Conservation (phyloP, 1,284 basidiomycete genomes). For the Pterula multifida region DNA sequence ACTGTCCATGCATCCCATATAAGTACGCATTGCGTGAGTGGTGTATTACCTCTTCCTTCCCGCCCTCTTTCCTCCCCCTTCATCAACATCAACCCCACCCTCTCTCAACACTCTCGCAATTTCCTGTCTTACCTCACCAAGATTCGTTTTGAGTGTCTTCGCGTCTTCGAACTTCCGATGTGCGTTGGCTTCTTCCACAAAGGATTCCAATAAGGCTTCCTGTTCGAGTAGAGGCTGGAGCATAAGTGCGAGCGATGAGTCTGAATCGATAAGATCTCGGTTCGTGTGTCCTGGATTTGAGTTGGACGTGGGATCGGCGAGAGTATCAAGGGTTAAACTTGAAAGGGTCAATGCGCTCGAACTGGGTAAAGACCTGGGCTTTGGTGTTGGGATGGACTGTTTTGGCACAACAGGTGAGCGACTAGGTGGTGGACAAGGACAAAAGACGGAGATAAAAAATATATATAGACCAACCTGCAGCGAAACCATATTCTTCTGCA, state of each 20-base stretch:
- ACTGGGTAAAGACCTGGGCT: constrained; percentile 2
- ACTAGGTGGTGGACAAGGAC: neutral
- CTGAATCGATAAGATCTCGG: constrained; percentile 35
- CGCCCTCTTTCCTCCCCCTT: neutral
- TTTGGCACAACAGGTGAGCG: constrained; percentile 2
- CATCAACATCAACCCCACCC: constrained; percentile 19
- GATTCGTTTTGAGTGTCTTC: constrained; percentile 60
- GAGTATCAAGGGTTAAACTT: constrained; percentile 45
- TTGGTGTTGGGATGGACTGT: constrained; percentile 1
- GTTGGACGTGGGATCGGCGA: constrained; percentile 16
- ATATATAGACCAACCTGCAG: constrained; percentile 41
- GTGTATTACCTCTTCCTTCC: neutral
- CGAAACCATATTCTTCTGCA: constrained; percentile 84
- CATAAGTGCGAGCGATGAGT: constrained; percentile 55
- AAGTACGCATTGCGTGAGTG: no score
- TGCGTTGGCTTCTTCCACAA: constrained; percentile 71
- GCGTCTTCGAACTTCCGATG: constrained; percentile 87
- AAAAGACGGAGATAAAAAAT: constrained; percentile 5
- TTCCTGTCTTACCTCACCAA: constrained; percentile 70
- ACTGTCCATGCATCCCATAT: no score
- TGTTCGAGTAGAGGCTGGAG: constrained; percentile 85
- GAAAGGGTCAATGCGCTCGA: constrained; percentile 27
- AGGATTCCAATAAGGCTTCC: constrained; percentile 76
- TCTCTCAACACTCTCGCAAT: constrained; percentile 50
- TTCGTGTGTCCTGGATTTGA: constrained; percentile 15